Percentiles rank a stretch among this genome's conserved stretches.
Conservation (phyloP, 495 filamentous ascomycete genomes). For the Podospora bellae-mahoneyi region DNA sequence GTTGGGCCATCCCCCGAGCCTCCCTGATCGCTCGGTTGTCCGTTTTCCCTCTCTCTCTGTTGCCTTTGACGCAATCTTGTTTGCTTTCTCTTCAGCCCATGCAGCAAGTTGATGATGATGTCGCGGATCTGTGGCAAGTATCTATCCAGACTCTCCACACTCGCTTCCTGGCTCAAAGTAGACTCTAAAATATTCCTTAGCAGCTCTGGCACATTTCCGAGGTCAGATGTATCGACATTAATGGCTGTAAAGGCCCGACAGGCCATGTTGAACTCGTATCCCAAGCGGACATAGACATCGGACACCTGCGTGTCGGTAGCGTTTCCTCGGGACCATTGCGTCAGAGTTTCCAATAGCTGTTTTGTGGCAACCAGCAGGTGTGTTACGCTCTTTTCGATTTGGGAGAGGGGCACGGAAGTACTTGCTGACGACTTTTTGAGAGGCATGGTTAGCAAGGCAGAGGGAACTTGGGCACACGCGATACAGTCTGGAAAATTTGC, state of each 20-base stretch:
- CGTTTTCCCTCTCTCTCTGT: slow-evolving; percentile 61
- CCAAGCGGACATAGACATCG: slow-evolving; percentile 93
- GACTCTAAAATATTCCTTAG: slow-evolving; percentile 88
- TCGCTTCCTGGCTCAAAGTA: slow-evolving; percentile 94
- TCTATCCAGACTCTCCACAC: slow-evolving; percentile 81
- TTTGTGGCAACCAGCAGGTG: slow-evolving; percentile 97
- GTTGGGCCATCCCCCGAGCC: slow-evolving; percentile 17
- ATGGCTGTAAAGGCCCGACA: slow-evolving; percentile 94
- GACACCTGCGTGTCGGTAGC: slow-evolving; percentile 93
- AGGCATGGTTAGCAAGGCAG: slow-evolving; percentile 16
- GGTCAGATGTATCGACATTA: slow-evolving; percentile 87
- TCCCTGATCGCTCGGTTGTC: slow-evolving; percentile 34
- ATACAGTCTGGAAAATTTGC: neutral
- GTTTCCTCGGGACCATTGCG: slow-evolving; percentile 89
- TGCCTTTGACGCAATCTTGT: slow-evolving; percentile 81
- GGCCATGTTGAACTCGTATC: slow-evolving; percentile 98
- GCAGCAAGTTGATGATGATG: slow-evolving; percentile 95
- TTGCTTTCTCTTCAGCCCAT: slow-evolving; percentile 95
- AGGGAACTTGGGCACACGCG: neutral
- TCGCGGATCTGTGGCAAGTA: slow-evolving; percentile 92
- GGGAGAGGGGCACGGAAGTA: slow-evolving; percentile 60
- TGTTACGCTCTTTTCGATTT: slow-evolving; percentile 98
- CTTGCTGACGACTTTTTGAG: slow-evolving; percentile 43
- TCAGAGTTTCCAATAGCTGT: slow-evolving; percentile 93
- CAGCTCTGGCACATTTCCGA: slow-evolving; percentile 91